Base-by-base conservation (phyloP, 1,284 basidiomycete species). In the Rhodotorula glutinis region DNA sequence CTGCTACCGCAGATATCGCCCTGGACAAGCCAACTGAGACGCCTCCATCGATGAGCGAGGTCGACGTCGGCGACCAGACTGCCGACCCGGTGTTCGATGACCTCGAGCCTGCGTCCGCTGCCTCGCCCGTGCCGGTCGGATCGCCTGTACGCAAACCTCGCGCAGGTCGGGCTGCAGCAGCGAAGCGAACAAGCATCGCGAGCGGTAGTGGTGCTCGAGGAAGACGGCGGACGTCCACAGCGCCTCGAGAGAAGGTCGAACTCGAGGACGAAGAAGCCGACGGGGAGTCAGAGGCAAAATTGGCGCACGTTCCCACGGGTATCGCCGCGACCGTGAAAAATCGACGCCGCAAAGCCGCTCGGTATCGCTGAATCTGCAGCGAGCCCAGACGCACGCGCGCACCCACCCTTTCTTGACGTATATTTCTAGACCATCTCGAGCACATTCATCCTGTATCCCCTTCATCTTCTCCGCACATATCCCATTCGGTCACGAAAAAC, bases 271-370 rank as follows among this genome's bases (percentile, higher is more conserved):
- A 38, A 38, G 33, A 38, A 38, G 33, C 33, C 33, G 33, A 38
- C 10, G 33, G 46, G 19, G 63, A 60, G 38, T 47, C 33, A 14
- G 63, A 47, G 16, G 25, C 27, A 10, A 57, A 43, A 29, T 25
- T 44, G 38, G 25, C 33, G 30, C 30, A 17, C 29, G 30, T 8
- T 9, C 38, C 41, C 11, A 46, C n/a, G 5, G 66, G 66, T 27
- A 68, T 68, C 30, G 66, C 66, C 2, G 66, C 66, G 5, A 27
- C 33, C 2, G 66, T 68, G n/a, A 68, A 68, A 56, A 65, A 30
- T 25, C 43, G 66, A 13, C 29, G 62, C 30, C 57, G 66, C n/a
- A 68, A 68, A 53, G 66, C 56, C 13, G 66, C 66, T 16, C 23
- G 60, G 40, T 55, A 54, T 16, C 25, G 21, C 19, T 66, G 51